phyloP scores from a whole-genome alignment of 2,329 filamentous ascomycete genomes.

The Colletotrichum plurivorum region DNA sequence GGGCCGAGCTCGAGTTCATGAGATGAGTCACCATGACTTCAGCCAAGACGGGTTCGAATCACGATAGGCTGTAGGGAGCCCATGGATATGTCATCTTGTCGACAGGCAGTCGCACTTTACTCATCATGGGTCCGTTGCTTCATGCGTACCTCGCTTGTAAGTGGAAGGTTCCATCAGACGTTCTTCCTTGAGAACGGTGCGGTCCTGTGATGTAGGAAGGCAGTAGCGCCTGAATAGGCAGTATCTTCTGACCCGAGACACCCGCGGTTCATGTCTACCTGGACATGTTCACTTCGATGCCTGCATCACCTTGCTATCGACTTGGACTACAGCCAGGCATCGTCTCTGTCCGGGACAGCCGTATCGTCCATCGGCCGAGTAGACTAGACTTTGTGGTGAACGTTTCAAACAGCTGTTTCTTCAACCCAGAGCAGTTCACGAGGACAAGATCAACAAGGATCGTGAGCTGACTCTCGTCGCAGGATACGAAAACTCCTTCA shows the following conservation, averaged over 20 bases:
- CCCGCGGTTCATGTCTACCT: too few relatives aligned
- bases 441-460: not conserved
- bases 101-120: not conserved
- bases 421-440: too few relatives aligned
- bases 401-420: not conserved
- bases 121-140: not conserved
- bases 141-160: not conserved
- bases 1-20: not conserved
- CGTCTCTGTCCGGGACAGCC: not conserved
- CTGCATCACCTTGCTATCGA: not conserved
- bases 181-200: too few relatives aligned
- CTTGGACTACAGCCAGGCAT: too few relatives aligned
- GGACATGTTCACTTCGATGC: not conserved
- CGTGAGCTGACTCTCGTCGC: constrained; percentile 2
- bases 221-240: too few relatives aligned
- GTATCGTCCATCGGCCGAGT: not conserved
- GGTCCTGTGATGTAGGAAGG: too few relatives aligned
- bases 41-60: not conserved
- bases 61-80: not conserved
- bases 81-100: not conserved
- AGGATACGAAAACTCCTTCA: not conserved
- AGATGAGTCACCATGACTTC: constrained; percentile 1
- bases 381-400: not conserved
- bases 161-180: too few relatives aligned
- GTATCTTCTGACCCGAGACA: too few relatives aligned